These are phyloP conservation scores for Penicillium sp. DNA, from an alignment of 2,329 filamentous ascomycete genomes.

Conservation along the genomic window DNA sequence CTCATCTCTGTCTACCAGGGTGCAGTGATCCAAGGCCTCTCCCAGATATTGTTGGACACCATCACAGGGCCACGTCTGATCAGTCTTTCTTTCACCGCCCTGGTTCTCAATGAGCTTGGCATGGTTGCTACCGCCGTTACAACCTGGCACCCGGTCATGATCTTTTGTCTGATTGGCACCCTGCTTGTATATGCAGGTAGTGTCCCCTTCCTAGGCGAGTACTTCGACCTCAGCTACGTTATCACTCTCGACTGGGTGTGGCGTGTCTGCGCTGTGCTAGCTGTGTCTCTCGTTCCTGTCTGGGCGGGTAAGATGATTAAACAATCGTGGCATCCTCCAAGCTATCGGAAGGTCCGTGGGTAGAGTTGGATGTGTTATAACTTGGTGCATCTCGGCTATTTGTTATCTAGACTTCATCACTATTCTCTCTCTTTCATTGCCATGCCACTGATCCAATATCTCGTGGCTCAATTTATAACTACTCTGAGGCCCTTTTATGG, in stretches of 20 bases:
- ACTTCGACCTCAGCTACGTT: constrained; percentile 81
- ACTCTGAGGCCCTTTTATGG: not conserved
- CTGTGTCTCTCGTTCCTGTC: constrained; percentile 78
- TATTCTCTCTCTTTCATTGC: not conserved
- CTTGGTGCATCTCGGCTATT: constrained; percentile 3
- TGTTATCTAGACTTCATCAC: not conserved
- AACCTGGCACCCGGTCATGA: constrained; percentile 95
- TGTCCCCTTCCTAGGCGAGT: constrained; percentile 80
- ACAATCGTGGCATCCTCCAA: constrained; percentile 82
- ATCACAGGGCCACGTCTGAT: constrained; percentile 69
- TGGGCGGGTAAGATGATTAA: constrained; percentile 83
- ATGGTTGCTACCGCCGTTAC: constrained; percentile 98
- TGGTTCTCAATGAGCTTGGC: constrained; percentile 88
- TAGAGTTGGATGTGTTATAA: constrained; percentile 13
- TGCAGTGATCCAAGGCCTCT: constrained; percentile 88
- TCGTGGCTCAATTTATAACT: constrained; percentile 1
- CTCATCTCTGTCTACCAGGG: constrained; percentile 93
- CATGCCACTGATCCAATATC: not conserved
- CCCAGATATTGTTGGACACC: constrained; percentile 78
- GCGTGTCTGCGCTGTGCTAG: constrained; percentile 75
- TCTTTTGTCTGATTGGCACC: constrained; percentile 77
- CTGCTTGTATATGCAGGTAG: constrained; percentile 74
- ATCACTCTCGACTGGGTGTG: constrained; percentile 79
- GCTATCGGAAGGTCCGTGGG: constrained; percentile 78
- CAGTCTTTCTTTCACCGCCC: constrained; percentile 82